These are phyloP conservation scores for Przewalskia tangutica DNA, from an alignment of 257 asterid genomes.

Conservation along the genomic window DNA sequence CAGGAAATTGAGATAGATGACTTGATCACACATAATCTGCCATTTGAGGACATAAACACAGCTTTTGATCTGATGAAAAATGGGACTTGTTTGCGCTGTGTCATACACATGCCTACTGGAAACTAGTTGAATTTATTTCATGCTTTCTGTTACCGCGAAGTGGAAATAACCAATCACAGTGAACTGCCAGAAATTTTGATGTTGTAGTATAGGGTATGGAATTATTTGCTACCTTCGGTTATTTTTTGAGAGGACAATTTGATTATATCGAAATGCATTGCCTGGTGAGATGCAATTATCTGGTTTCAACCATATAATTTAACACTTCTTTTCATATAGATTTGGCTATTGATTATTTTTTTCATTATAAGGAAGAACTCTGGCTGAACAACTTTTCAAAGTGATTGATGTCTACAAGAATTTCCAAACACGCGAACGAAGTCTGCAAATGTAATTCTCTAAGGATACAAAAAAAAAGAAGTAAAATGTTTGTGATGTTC, in stretches of 20 bases:
- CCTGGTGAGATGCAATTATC: background rate
- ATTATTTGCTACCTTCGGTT: background rate
- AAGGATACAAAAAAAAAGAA: too few relatives aligned
- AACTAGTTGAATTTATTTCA: background rate
- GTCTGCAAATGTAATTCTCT: background rate
- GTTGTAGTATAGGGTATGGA: background rate
- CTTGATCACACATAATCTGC: slow-evolving; percentile 55
- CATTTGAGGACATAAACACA: slow-evolving; percentile 64
- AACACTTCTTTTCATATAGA: background rate
- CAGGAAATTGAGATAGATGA: slow-evolving; percentile 82
- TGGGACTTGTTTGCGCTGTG: slow-evolving; percentile 90
- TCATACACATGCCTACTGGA: slow-evolving; percentile 57
- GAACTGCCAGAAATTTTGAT: background rate
- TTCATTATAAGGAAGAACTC: background rate
- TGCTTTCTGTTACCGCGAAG: background rate
- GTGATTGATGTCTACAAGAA: background rate
- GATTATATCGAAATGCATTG: background rate
- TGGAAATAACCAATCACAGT: background rate
- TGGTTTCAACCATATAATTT: background rate
- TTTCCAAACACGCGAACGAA: background rate
- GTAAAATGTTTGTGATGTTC: too few relatives aligned
- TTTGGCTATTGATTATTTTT: background rate
- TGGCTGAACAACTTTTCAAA: background rate
- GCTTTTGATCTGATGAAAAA: slow-evolving; percentile 70
- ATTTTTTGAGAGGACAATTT: background rate